Percentiles rank a stretch among this genome's conserved stretches.
These are phyloP conservation scores for Emergomyces pasteurianus DNA, from an alignment of 2,329 filamentous ascomycete genomes.

Conservation along the genomic window DNA sequence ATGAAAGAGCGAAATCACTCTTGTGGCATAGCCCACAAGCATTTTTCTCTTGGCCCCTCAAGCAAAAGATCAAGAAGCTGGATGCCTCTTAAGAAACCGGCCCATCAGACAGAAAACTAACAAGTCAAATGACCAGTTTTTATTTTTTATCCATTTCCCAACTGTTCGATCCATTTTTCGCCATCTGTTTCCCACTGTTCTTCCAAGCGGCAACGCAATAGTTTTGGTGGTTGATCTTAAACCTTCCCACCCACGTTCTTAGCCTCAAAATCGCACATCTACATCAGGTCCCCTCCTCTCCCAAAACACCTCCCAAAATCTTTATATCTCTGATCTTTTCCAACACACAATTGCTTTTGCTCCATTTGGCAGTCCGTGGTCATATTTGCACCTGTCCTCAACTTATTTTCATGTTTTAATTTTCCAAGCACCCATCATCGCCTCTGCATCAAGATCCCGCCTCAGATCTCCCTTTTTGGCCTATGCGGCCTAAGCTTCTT, in stretches of 20 bases:
- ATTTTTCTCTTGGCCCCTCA: neutral
- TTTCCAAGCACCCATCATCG: neutral
- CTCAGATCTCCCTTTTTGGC: neutral
- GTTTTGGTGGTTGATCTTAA: neutral
- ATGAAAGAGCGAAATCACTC: neutral
- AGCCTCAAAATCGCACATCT: neutral
- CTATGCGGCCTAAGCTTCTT: neutral
- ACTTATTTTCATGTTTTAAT: neutral
- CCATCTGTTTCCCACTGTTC: neutral
- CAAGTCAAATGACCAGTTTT: neutral
- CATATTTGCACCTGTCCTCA: neutral
- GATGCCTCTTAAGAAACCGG: neutral
- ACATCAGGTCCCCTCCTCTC: neutral
- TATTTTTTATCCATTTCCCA: neutral
- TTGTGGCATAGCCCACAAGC: neutral
- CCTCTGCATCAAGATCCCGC: neutral
- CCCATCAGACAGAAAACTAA: neutral
- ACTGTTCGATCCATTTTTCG: neutral
- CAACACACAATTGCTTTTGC: neutral
- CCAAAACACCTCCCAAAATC: neutral
- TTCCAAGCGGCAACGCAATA: neutral
- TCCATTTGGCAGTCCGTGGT: neutral
- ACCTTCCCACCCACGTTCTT: neutral
- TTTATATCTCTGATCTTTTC: constrained; percentile 1
- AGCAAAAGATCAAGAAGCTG: neutral